Evolutionary conservation across 73 alveolate genomes (phyloP).

Genomic region (Blepharisma japonicum): DNA sequence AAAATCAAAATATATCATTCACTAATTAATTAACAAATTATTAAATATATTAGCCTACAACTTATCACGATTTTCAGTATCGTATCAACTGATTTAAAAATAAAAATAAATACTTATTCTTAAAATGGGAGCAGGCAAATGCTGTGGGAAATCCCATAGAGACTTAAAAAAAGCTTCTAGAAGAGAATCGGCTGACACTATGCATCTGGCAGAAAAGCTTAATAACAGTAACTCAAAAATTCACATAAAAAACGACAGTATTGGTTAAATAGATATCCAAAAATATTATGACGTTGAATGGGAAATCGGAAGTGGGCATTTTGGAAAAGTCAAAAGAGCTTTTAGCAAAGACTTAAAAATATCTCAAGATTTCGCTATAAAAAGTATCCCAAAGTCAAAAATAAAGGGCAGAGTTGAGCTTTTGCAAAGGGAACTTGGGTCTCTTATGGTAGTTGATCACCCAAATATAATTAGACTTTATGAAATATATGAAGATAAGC

Average conservation of each 20-base stretch:
- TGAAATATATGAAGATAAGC: conserved; percentile 68
- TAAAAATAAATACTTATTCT: neutral
- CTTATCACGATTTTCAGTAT: neutral
- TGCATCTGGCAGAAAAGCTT: neutral
- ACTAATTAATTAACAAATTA: neutral
- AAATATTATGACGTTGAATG: conserved; percentile 27
- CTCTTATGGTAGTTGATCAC: conserved; percentile 47
- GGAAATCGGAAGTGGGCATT: conserved; percentile 32
- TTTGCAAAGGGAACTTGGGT: conserved; percentile 13
- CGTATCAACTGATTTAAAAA: neutral
- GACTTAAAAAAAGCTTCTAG: neutral
- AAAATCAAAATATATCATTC: conserved; percentile 7
- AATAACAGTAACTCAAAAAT: neutral
- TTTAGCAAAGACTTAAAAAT: neutral
- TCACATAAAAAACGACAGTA: neutral
- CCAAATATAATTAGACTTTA: conserved; percentile 74
- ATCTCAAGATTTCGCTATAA: neutral
- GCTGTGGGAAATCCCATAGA: neutral
- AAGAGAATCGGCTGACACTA: neutral
- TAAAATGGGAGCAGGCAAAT: neutral
- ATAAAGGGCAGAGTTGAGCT: neutral
- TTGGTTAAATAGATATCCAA: conserved; percentile 16
- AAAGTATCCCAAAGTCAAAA: neutral
- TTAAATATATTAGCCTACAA: neutral
- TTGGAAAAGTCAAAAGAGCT: conserved; percentile 24